These are phyloP conservation scores for Chlorencoelia australis DNA, from an alignment of 2,329 filamentous ascomycete genomes.

Conservation along the genomic window DNA sequence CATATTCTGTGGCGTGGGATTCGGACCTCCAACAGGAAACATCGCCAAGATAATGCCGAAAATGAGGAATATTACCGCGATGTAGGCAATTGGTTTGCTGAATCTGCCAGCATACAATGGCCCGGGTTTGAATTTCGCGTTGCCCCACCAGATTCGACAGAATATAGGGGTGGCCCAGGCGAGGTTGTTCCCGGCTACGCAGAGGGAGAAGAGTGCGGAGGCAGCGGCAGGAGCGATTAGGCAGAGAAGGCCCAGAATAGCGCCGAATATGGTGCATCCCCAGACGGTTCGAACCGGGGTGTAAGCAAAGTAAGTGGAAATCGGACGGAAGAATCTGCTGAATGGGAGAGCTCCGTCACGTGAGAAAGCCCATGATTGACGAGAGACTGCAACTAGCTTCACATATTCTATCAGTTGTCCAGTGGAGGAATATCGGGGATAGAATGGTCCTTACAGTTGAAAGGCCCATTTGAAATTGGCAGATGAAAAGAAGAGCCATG, in stretches of 20 bases:
- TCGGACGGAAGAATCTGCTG: conserved; percentile 45
- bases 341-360: conserved; percentile 61
- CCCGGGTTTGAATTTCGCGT: conserved; percentile 5
- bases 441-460: no score
- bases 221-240: conserved; percentile 54
- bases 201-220: conserved; percentile 49
- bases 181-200: background rate
- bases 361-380: conserved; percentile 64
- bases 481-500: conserved; percentile 48
- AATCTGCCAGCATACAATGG: conserved; percentile 58
- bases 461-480: conserved; percentile 53
- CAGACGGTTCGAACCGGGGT: conserved; percentile 65
- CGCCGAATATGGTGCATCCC: conserved; percentile 52
- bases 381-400: no score
- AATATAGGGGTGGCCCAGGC: background rate
- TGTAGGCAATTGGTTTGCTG: conserved; percentile 44
- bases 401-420: no score
- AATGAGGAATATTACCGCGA: conserved; percentile 48
- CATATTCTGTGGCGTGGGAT: conserved; percentile 44
- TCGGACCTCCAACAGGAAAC: conserved; percentile 48
- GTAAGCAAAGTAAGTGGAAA: conserved; percentile 48
- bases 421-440: conserved; percentile 48
- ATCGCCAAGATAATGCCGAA: conserved; percentile 61
- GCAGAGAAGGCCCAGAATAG: conserved; percentile 51
- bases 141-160: fast-evolving